Evolutionary conservation across 2,329 filamentous ascomycete genomes (phyloP), one percentile per base, ranked within the genome.

Genomic region (Reticulascus tulasneorum): DNA sequence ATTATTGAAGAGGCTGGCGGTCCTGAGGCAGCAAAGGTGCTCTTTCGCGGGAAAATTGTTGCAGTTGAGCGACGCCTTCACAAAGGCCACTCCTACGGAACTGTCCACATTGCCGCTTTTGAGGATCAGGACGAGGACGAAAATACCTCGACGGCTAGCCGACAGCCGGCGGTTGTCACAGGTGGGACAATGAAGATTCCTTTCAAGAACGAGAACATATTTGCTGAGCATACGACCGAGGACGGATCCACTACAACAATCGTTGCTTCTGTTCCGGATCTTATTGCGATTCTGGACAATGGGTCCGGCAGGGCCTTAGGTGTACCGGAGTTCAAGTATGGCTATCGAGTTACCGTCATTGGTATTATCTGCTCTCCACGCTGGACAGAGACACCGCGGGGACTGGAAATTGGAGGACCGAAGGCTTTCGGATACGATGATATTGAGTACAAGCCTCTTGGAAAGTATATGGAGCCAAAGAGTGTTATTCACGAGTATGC

Each of bases 21-120:
- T 0, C 47, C 59, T 0, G 60, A 60, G 5, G 66, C 69, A 0
- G 78, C 73, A 2, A 73, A 65, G 42, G 67, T 82, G 8, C 48
- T 83, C n/a, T 82, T 75, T 60, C 69, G 73, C 38, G 79, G 79
- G 19, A 83, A 83, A 58, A 80, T 83, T 44, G 56, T 69, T 12
- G 61, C 60, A 8, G 71, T 76, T 1, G 70, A 75, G 48, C 55
- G 71, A 23, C 54, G 62, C 9, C 48, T 75, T 12, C 63, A 62
- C 47, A 67, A 67, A 50, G 71, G 72, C 5, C 67, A 73, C 45
- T 63, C 67, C 3, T 67, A 72, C 40, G 71, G 72, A 8, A 32
- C 59, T 50, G 72, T 55, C 7, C 45, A 54, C 23, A 50, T 55
- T 22, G 49, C 47, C 8, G 44, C 43, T 9, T 47, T 51, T 13